Evolutionary conservation across 352 stramenopile genomes (phyloP).

Genomic region (Globisporangium nodosum): DNA sequence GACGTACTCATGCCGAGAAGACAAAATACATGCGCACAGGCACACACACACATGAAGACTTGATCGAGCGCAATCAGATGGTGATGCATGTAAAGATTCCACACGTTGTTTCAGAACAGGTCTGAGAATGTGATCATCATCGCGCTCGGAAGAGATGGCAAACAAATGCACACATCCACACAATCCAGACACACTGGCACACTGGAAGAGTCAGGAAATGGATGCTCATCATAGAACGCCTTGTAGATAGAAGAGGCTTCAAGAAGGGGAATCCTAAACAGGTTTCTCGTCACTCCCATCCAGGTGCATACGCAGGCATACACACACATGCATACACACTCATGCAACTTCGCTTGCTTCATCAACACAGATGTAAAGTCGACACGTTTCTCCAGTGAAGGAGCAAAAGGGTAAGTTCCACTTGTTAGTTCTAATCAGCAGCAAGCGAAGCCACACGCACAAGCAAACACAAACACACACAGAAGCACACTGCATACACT

Average conservation of each 20-base stretch:
- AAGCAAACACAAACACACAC: conserved; percentile 11
- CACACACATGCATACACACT: conserved; percentile 15
- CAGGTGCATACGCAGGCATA: not conserved
- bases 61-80: conserved; percentile 59
- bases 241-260: conserved; percentile 52
- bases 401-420: conserved; percentile 82
- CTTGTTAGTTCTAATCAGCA: conserved; percentile 66
- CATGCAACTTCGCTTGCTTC: conserved; percentile 42
- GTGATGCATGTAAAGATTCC: conserved; percentile 88
- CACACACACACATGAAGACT: conserved; percentile 1
- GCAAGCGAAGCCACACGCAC: conserved; percentile 16
- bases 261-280: conserved; percentile 88
- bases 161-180: not conserved
- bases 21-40: not conserved
- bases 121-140: conserved; percentile 87
- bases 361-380: conserved; percentile 90
- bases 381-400: conserved; percentile 66
- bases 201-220: conserved; percentile 27
- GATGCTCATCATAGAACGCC: conserved; percentile 72
- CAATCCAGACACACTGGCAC: not conserved
- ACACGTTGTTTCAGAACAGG: conserved; percentile 86
- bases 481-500: conserved; percentile 4
- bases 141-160: conserved; percentile 18
- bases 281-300: conserved; percentile 60
- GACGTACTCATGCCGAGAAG: too few relatives aligned